Evolutionary conservation across 768 basidiomycete genomes (phyloP).

Genomic region (Suillus paluster): DNA sequence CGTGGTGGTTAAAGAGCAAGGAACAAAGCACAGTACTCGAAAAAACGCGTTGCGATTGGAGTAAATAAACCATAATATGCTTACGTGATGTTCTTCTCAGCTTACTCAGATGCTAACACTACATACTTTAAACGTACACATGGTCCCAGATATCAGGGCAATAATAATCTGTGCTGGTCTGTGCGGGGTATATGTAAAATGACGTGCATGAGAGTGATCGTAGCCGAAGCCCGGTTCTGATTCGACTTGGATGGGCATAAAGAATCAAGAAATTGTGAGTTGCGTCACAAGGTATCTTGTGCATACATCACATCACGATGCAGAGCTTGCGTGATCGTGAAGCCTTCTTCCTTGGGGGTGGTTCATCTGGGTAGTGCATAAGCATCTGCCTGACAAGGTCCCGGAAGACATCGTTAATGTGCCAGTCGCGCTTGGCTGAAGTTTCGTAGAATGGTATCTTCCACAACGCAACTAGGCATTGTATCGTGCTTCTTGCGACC

Average conservation of each 20-base stretch:
- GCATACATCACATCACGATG: constrained; percentile 38
- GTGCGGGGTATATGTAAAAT: constrained; percentile 5
- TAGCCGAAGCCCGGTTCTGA: not conserved
- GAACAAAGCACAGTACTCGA: constrained; percentile 13
- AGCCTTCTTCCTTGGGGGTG: constrained; percentile 39
- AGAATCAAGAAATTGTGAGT: not conserved
- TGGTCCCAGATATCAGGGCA: not conserved
- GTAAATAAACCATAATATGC: constrained; percentile 7
- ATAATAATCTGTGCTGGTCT: constrained; percentile 6
- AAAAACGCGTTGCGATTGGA: constrained; percentile 19
- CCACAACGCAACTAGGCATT: constrained; percentile 68
- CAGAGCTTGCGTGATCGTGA: constrained; percentile 32
- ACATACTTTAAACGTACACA: not conserved
- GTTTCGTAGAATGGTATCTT: constrained; percentile 83
- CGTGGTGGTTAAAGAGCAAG: constrained; percentile 8
- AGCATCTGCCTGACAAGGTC: constrained; percentile 80
- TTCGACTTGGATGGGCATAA: not conserved
- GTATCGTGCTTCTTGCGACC: constrained; percentile 66
- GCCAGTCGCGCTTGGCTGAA: constrained; percentile 86
- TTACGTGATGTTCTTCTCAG: not conserved
- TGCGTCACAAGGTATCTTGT: not conserved
- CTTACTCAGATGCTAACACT: not conserved
- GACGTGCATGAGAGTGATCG: not conserved
- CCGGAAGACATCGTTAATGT: constrained; percentile 78
- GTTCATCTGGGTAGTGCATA: constrained; percentile 57